Percentiles rank a stretch among this genome's conserved stretches.
Evolutionary conservation across 2,329 filamentous ascomycete species (phyloP).

Genomic region (Ophiostoma quercus): DNA sequence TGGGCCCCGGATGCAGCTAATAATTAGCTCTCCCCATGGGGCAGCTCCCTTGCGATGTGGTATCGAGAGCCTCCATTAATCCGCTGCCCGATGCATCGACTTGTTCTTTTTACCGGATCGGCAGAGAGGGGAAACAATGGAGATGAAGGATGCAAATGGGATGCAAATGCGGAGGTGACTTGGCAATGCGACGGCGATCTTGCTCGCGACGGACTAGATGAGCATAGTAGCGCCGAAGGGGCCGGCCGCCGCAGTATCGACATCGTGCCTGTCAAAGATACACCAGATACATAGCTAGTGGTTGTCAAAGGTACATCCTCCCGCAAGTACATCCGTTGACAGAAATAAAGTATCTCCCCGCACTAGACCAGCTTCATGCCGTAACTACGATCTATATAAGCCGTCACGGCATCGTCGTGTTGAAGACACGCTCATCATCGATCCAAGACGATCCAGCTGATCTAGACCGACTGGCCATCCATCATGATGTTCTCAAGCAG

Average conservation of each 20-base stretch:
- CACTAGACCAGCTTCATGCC: not conserved
- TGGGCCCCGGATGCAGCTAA: not conserved
- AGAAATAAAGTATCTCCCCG: not conserved
- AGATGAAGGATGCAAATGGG: not conserved
- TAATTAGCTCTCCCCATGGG: slow-evolving; percentile 4
- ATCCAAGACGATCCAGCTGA: not conserved
- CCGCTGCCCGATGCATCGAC: slow-evolving; percentile 10
- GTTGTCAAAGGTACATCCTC: not conserved
- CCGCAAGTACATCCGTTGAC: not conserved
- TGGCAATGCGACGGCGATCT: slow-evolving; percentile 6
- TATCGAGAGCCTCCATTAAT: not conserved
- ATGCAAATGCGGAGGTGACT: slow-evolving; percentile 4
- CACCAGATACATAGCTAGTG: not conserved
- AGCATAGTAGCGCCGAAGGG: not conserved
- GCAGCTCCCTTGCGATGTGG: slow-evolving; percentile 5
- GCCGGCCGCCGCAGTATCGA: not conserved
- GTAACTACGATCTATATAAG: not conserved
- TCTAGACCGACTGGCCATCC: not conserved
- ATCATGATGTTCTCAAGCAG: not conserved
- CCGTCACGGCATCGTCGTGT: not conserved
- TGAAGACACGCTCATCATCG: not conserved
- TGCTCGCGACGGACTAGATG: not conserved
- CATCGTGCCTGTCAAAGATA: not conserved
- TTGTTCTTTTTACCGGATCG: not conserved
- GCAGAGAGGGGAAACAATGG: slow-evolving; percentile 6